These are phyloP conservation scores for Kwoniella bestiolae DNA, from an alignment of 768 basidiomycete genomes.

Conservation along the genomic window DNA sequence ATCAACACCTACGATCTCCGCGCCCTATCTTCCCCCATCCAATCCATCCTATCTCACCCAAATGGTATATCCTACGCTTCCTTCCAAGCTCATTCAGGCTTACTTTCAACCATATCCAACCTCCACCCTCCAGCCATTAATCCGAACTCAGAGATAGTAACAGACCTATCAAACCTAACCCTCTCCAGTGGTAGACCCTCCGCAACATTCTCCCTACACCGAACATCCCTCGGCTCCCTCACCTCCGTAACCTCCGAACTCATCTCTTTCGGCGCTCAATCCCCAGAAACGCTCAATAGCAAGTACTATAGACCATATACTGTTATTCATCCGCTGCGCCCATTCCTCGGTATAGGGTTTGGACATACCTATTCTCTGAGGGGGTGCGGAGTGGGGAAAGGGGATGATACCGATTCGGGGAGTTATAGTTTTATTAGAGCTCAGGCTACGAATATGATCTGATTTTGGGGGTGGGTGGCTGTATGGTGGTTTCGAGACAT, in stretches of 20 bases:
- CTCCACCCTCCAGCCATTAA: not conserved
- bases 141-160: not conserved
- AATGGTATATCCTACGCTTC: slow-evolving; percentile 36
- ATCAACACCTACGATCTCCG: slow-evolving; percentile 47
- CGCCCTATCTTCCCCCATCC: slow-evolving; percentile 18
- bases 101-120: slow-evolving; percentile 41
- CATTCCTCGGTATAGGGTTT: slow-evolving; percentile 42
- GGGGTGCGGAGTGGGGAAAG: slow-evolving; percentile 42
- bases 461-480: not conserved
- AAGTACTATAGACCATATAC: slow-evolving; percentile 37
- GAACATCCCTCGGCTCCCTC: slow-evolving; percentile 24
- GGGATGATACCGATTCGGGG: slow-evolving; percentile 46
- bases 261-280: slow-evolving; percentile 23
- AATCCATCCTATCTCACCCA: slow-evolving; percentile 36
- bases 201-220: slow-evolving; percentile 30
- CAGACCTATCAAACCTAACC: too few relatives aligned
- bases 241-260: slow-evolving; percentile 28
- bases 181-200: not conserved
- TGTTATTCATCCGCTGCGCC: slow-evolving; percentile 42
- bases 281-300: slow-evolving; percentile 2
- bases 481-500: not conserved
- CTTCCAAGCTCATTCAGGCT: slow-evolving; percentile 49
- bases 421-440: slow-evolving; percentile 42
- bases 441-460: slow-evolving; percentile 16
- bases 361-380: slow-evolving; percentile 33